A percentile compares a stretch with the other conserved stretches of the same genome.
Evolutionary conservation across 23 red algal genomes (phyloP).

Genomic region (Pyropia haitanensis): DNA sequence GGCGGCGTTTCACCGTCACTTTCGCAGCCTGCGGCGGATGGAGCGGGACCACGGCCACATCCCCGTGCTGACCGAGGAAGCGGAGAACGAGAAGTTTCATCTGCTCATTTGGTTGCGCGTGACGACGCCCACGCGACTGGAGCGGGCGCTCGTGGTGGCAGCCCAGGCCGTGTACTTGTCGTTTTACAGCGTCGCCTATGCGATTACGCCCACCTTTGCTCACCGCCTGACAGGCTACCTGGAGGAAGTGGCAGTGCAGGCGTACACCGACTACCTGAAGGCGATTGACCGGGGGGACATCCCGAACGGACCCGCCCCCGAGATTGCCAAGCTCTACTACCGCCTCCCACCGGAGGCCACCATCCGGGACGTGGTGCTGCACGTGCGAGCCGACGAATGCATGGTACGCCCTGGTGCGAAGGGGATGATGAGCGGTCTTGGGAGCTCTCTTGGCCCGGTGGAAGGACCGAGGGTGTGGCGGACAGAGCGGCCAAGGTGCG

Average conservation of each 20-base stretch:
- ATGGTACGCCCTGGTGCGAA: conserved; percentile 2
- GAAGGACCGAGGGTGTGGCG: too few species aligned
- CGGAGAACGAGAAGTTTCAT: conserved; percentile 96
- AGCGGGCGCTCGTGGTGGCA: conserved; percentile 67
- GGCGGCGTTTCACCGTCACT: conserved; percentile 63
- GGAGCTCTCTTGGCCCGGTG: too few species aligned
- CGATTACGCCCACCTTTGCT: conserved; percentile 44
- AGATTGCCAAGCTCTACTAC: conserved; percentile 87
- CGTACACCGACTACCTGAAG: conserved; percentile 85
- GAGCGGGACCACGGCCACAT: conserved; percentile 71
- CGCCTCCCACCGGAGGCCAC: conserved; percentile 48
- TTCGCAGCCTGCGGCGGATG: conserved; percentile 76
- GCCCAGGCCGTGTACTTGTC: conserved; percentile 79
- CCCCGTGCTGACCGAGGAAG: conserved; percentile 76
- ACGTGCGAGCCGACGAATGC: conserved; percentile 81
- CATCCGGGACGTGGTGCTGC: conserved; percentile 85
- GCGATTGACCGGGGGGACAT: conserved; percentile 76
- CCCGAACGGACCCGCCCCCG: conserved; percentile 75
- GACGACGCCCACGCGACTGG: conserved; percentile 53
- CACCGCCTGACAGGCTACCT: conserved; percentile 94
- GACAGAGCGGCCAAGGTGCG: too few species aligned
- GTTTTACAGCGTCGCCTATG: conserved; percentile 75
- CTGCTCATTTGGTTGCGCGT: conserved; percentile 84
- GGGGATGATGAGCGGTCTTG: too few species aligned
- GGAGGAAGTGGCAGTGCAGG: conserved; percentile 85